These are phyloP conservation scores for Podospora australis DNA, from an alignment of 495 filamentous ascomycete species.

Conservation along the genomic window DNA sequence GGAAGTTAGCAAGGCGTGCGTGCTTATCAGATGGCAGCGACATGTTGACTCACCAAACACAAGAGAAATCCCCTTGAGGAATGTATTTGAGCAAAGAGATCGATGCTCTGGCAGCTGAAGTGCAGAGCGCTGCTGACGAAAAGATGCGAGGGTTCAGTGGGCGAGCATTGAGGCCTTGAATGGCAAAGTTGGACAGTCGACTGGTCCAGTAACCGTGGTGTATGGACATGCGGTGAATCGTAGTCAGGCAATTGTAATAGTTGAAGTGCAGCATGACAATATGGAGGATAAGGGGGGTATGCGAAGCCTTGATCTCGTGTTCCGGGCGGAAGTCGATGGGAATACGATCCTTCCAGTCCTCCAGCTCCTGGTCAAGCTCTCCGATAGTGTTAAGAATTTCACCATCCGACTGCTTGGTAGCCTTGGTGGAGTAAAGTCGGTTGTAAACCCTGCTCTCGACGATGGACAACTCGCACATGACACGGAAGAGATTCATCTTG, in stretches of 20 bases:
- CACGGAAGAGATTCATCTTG: conserved; percentile 88
- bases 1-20: conserved; percentile 16
- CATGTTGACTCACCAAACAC: conserved; percentile 71
- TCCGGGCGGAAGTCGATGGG: conserved; percentile 92
- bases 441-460: conserved; percentile 95
- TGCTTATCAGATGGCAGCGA: not conserved
- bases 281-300: conserved; percentile 85
- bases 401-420: conserved; percentile 84
- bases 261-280: conserved; percentile 90
- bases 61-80: conserved; percentile 87
- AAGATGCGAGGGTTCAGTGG: conserved; percentile 92
- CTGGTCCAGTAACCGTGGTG: conserved; percentile 99
- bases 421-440: conserved; percentile 86
- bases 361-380: conserved; percentile 85
- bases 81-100: conserved; percentile 95
- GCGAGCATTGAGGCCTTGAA: conserved; percentile 82
- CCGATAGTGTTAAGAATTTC: conserved; percentile 94
- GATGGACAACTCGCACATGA: conserved; percentile 82
- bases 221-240: conserved; percentile 96
- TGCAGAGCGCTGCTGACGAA: conserved; percentile 86
- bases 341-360: conserved; percentile 94
- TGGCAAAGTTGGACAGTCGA: conserved; percentile 87
- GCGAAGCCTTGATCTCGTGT: conserved; percentile 83
- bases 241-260: conserved; percentile 96
- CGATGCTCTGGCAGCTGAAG: conserved; percentile 83